Base-by-base conservation (phyloP, 192 early-diverging fungal species). In the Neocallimastix lanati region DNA sequence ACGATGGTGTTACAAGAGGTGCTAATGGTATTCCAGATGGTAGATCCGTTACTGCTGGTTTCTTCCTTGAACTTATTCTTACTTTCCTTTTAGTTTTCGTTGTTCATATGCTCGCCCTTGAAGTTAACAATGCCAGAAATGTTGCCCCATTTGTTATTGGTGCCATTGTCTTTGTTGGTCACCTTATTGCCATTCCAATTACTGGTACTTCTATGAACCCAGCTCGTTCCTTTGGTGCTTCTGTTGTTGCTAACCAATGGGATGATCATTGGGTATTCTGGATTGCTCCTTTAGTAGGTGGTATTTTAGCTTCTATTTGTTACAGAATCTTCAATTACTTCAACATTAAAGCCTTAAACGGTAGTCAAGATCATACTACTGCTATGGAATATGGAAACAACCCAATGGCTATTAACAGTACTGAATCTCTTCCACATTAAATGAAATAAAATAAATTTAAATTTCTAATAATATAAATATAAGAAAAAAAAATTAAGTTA, bases 231-330 rank as follows among this genome's bases (percentile, higher is more conserved):
- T 90, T 92, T 83, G 91, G 83, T 58, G 84, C 88, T 21, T 86
- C 89, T 13, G 80, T 90, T 28, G 86, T 86, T 16, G 81, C 88
- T 28, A 86, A 85, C 18, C 1, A 76, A 81, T 83, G 88, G 77
- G 78, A 40, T 7, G 76, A 85, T 27, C 91, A 92, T 50, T 91
- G 88, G 88, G 82, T 93, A 76, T 93, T 91, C 82, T 92, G 91
- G 91, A 82, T 90, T 28, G 87, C 88, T 29, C 86, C 88, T 36
- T 77, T 88, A 29, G 76, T 80, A 3, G 90, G 90, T 18, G 82
- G 81, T 30, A 76, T 89, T 29, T 27, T 84, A 37, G 86, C 89
- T 15, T 84, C 77, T 18, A 29, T 58, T 28, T 3, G 13, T 6
- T 85, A 58, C 78, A 85, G 85, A 76, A 14, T 84, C 4, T 35